These are phyloP conservation scores for Evernia prunastri DNA, from an alignment of 495 filamentous ascomycete species.

Conservation along the genomic window DNA sequence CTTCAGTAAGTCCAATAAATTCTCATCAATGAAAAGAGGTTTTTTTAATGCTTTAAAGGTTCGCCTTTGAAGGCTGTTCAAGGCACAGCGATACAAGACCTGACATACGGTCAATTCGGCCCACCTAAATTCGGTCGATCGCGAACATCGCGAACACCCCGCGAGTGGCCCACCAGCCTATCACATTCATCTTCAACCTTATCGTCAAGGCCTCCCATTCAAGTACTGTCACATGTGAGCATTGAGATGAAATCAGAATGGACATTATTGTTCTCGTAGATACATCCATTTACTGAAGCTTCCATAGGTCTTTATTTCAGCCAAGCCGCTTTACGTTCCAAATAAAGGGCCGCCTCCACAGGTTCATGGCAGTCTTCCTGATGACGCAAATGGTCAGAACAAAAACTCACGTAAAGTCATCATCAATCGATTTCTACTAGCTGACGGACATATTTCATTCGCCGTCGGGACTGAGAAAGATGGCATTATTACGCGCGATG, in stretches of 20 bases:
- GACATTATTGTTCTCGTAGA: not conserved
- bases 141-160: not conserved
- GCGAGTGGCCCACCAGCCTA: not conserved
- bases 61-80: constrained; percentile 8
- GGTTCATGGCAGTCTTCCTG: not conserved
- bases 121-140: not conserved
- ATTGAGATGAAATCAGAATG: not conserved
- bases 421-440: constrained; percentile 4
- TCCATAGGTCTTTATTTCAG: constrained; percentile 1
- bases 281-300: not conserved
- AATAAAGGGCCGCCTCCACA: not conserved
- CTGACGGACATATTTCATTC: constrained; percentile 16
- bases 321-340: constrained; percentile 10
- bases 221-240: not conserved
- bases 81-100: constrained; percentile 6
- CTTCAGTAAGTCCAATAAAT: constrained; percentile 4
- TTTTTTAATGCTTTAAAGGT: constrained; percentile 8
- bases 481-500: not conserved
- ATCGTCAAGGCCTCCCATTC: not conserved
- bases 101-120: not conserved
- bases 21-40: too few species aligned
- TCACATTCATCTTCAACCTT: not conserved
- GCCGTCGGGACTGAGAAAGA: constrained; percentile 7
- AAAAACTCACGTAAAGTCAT: constrained; percentile 11
- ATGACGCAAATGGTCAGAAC: not conserved